Evolutionary conservation across 2,329 filamentous ascomycete genomes (phyloP), one percentile per base, ranked within the genome.

Genomic region (Cordyceps pruinosa): DNA sequence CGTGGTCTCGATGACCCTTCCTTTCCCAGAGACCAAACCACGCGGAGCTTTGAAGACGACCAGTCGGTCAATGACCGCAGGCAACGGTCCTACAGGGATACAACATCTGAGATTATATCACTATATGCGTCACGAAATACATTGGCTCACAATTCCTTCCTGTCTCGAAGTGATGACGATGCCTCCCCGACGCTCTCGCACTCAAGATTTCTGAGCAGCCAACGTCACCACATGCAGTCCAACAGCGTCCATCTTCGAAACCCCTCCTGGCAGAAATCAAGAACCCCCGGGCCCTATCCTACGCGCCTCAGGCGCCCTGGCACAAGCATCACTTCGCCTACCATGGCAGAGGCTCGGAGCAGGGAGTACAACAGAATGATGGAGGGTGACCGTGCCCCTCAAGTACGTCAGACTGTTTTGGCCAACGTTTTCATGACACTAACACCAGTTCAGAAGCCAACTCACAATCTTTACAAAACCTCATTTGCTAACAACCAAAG

Each of bases 271-370:
- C 48, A 66, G 66, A 23, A 66, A 65, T 45, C 81, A 48, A 75
- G 80, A 30, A 84, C 82, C 23, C 81, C 82, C 1, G 84, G 80
- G 59, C 79, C 79, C 23, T 84, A 84, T 58, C 81, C 81, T 26
- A 77, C 80, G 46, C 77, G 81, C 19, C 68, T 84, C 34, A 82
- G 76, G 64, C 76, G 81, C 21, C 80, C 79, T 19, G 79, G 79
- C 4, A 69, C 78, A 37, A 72, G 76, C 42, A 73, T 78, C 45
- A 69, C 74, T 28, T 82, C 78, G 13, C 78, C 78, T 15, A 76
- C 77, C 47, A 64, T 79, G 53, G 75, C 75, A 5, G 75, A 79
- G 58, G 73, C 72, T 59, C 77, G 77, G 8, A 66, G 63, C 46
- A 66, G 79, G 51, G 77, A 80, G 63, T 79, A 79, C 64, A 76